A percentile compares a stretch with the other conserved stretches of the same genome.
Conservation (phyloP, 2,329 filamentous ascomycete species). For the Ophiostoma tasmaniense region DNA sequence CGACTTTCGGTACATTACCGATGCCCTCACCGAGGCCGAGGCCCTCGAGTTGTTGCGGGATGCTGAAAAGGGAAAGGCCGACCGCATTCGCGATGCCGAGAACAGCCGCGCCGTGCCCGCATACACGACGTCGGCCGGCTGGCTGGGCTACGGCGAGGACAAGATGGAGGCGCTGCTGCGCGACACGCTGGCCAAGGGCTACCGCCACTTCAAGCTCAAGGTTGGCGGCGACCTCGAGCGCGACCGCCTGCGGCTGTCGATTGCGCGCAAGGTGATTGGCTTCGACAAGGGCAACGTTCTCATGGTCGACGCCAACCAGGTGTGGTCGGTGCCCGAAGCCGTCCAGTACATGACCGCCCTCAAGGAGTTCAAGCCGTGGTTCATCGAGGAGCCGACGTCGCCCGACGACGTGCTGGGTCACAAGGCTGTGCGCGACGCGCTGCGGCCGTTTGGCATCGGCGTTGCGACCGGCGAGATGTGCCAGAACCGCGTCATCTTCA, state of each 20-base stretch:
- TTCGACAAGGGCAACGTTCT: slow-evolving; percentile 68
- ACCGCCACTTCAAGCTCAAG: slow-evolving; percentile 85
- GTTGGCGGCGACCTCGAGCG: slow-evolving; percentile 66
- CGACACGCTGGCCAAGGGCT: slow-evolving; percentile 69
- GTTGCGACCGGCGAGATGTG: slow-evolving; percentile 93
- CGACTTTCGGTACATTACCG: slow-evolving; percentile 90
- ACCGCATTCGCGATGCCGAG: slow-evolving; percentile 65
- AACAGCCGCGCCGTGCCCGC: slow-evolving; percentile 70
- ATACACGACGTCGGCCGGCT: slow-evolving; percentile 84
- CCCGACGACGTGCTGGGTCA: slow-evolving; percentile 87
- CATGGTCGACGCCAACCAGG: slow-evolving; percentile 91
- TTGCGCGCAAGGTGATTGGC: slow-evolving; percentile 52
- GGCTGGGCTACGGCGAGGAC: slow-evolving; percentile 83
- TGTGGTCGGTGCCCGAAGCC: slow-evolving; percentile 85
- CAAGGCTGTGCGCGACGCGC: slow-evolving; percentile 72
- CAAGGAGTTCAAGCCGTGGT: slow-evolving; percentile 78
- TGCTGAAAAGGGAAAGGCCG: slow-evolving; percentile 57
- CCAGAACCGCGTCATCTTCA: slow-evolving; percentile 90
- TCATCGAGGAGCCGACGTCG: slow-evolving; percentile 89
- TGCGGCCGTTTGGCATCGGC: slow-evolving; percentile 65
- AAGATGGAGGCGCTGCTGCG: slow-evolving; percentile 70
- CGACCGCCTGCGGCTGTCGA: slow-evolving; percentile 60
- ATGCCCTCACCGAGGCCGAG: slow-evolving; percentile 82
- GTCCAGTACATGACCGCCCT: slow-evolving; percentile 80
- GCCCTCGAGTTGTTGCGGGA: slow-evolving; percentile 62